These are phyloP conservation scores for Penicillium crustosum DNA, from an alignment of 2,329 filamentous ascomycete genomes.

Conservation along the genomic window DNA sequence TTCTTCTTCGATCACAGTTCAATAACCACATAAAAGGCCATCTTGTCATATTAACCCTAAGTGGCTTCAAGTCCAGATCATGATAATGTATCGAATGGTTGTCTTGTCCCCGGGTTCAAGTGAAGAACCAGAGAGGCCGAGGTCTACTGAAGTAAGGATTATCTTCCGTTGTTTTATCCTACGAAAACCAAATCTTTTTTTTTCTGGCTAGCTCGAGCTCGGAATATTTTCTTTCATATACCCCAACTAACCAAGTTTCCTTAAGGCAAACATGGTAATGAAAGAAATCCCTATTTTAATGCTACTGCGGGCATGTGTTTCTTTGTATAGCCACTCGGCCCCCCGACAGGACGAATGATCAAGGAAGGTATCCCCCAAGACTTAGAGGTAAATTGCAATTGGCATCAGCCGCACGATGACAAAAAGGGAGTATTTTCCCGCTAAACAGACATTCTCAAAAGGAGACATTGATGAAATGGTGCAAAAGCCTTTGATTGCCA, in stretches of 20 bases:
- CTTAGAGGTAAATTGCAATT: background rate
- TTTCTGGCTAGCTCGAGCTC: background rate
- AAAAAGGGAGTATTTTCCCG: background rate
- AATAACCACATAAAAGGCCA: too few relatives aligned
- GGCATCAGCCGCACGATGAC: background rate
- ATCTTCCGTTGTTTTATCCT: background rate
- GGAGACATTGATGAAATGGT: background rate
- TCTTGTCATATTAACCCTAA: too few relatives aligned
- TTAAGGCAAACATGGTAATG: background rate
- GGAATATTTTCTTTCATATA: background rate
- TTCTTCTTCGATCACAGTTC: too few relatives aligned
- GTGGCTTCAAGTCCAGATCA: too few relatives aligned
- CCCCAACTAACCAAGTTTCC: background rate
- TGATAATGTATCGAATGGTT: too few relatives aligned
- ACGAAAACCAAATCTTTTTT: too few relatives aligned
- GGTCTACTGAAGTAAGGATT: background rate
- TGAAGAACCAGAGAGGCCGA: background rate
- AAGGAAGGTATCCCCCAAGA: background rate
- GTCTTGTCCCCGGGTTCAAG: too few relatives aligned
- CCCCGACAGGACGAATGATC: background rate
- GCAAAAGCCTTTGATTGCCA: background rate
- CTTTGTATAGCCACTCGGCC: background rate
- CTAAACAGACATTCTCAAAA: background rate
- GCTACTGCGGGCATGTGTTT: background rate
- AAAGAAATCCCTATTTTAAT: background rate